These are phyloP conservation scores for Eucalyptus sp. DNA, from an alignment of 345 rosid species.

Conservation along the genomic window DNA sequence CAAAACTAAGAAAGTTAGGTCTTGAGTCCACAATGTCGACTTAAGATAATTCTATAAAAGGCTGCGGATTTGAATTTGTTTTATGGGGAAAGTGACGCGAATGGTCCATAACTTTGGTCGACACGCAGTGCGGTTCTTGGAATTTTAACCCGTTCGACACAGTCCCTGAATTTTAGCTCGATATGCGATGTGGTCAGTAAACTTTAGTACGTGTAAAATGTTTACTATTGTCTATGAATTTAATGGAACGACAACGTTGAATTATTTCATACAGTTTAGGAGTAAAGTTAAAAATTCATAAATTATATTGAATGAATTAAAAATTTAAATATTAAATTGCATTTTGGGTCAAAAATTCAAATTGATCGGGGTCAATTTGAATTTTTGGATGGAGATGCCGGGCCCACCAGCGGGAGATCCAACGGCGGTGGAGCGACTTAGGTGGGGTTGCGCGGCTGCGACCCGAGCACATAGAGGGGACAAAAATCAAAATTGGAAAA, in stretches of 20 bases:
- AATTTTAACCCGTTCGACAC: too few relatives aligned
- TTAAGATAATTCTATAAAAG: too few relatives aligned
- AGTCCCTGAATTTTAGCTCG: rapidly evolving
- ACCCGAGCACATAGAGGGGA: neutral
- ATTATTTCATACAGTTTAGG: too few relatives aligned
- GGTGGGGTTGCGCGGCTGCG: neutral
- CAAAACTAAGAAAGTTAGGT: too few relatives aligned
- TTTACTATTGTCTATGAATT: too few relatives aligned
- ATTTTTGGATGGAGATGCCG: neutral
- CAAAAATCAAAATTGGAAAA: neutral
- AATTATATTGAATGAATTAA: neutral
- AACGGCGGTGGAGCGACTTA: neutral
- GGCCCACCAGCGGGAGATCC: neutral
- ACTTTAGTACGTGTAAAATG: rapidly evolving
- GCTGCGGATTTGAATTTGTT: too few relatives aligned
- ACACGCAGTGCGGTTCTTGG: rapidly evolving
- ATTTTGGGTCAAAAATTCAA: rapidly evolving
- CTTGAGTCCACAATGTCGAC: too few relatives aligned
- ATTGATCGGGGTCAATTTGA: neutral
- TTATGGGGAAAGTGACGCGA: rapidly evolving
- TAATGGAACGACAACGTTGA: too few relatives aligned
- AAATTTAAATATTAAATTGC: rapidly evolving
- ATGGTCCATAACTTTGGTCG: too few relatives aligned
- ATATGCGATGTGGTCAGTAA: rapidly evolving
- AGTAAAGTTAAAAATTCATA: too few relatives aligned